Evolutionary conservation across 345 rosid genomes (phyloP).

Genomic region (Barbarea vulgaris): DNA sequence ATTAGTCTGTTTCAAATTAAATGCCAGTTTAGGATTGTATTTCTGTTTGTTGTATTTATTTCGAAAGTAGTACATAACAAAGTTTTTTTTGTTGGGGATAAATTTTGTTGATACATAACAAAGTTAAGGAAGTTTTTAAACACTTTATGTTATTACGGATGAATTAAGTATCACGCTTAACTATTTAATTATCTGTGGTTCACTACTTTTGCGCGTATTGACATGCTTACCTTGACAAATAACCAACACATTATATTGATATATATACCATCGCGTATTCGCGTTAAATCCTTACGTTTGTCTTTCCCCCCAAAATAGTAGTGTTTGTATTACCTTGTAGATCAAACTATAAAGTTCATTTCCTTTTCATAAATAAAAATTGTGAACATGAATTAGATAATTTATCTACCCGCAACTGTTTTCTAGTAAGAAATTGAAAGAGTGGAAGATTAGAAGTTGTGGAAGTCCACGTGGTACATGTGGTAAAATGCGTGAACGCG

Average conservation of each 20-base stretch:
- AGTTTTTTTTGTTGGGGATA: too few species aligned
- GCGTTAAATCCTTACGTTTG: not conserved
- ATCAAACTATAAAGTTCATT: not conserved
- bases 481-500: slow-evolving; percentile 35
- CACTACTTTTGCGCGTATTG: too few species aligned
- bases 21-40: too few species aligned
- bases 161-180: too few species aligned
- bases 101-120: too few species aligned
- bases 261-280: not conserved
- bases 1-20: too few species aligned
- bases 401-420: not conserved
- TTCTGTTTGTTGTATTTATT: too few species aligned
- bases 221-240: not conserved
- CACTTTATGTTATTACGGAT: too few species aligned
- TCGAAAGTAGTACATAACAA: too few species aligned
- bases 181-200: too few species aligned
- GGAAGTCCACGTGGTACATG: slow-evolving; percentile 37
- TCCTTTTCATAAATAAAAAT: not conserved
- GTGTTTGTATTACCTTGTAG: not conserved
- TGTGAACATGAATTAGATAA: not conserved
- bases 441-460: not conserved
- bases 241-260: not conserved
- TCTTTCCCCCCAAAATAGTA: not conserved
- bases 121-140: too few species aligned
- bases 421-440: not conserved